These are phyloP conservation scores for Dentipellis fragilis DNA, from an alignment of 768 basidiomycete species.

Conservation along the genomic window DNA sequence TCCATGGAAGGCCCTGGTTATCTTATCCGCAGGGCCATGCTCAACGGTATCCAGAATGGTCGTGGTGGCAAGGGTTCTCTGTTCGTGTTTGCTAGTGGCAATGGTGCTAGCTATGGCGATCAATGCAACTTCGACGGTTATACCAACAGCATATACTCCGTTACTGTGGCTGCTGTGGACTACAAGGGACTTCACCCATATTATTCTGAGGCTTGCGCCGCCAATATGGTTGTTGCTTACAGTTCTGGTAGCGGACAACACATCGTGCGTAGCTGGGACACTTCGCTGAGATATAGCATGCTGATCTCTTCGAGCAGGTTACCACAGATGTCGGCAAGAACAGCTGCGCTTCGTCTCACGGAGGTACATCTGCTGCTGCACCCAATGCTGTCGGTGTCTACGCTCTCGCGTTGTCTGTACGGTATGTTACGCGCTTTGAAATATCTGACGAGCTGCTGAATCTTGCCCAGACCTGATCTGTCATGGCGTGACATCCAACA, in stretches of 20 bases:
- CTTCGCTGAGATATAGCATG: slow-evolving; percentile 10
- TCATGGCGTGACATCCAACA: slow-evolving; percentile 97
- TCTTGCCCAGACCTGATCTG: slow-evolving; percentile 64
- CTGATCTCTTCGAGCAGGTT: slow-evolving; percentile 37
- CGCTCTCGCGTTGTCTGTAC: slow-evolving; percentile 78
- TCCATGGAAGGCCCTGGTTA: slow-evolving; percentile 92
- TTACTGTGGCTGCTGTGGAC: slow-evolving; percentile 94
- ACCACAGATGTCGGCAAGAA: slow-evolving; percentile 90
- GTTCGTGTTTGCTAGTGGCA: slow-evolving; percentile 96
- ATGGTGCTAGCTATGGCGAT: slow-evolving; percentile 83
- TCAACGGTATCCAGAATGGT: slow-evolving; percentile 89
- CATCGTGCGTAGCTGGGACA: slow-evolving; percentile 53
- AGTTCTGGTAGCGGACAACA: slow-evolving; percentile 90
- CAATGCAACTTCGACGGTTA: slow-evolving; percentile 99
- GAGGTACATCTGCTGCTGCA: slow-evolving; percentile 96
- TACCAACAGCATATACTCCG: slow-evolving; percentile 93
- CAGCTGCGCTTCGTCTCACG: slow-evolving; percentile 73
- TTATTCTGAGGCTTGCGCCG: slow-evolving; percentile 96
- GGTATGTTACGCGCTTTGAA: slow-evolving; percentile 36
- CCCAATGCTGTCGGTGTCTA: slow-evolving; percentile 94
- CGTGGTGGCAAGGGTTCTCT: slow-evolving; percentile 84
- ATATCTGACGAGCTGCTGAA: slow-evolving; percentile 4
- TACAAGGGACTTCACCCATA: slow-evolving; percentile 90
- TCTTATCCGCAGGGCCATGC: slow-evolving; percentile 85
- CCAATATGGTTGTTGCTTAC: slow-evolving; percentile 94